Evolutionary conservation across 108 stramenopile species (phyloP), one percentile per base, ranked within the genome.

Genomic region (Discostella pseudostelligera): DNA sequence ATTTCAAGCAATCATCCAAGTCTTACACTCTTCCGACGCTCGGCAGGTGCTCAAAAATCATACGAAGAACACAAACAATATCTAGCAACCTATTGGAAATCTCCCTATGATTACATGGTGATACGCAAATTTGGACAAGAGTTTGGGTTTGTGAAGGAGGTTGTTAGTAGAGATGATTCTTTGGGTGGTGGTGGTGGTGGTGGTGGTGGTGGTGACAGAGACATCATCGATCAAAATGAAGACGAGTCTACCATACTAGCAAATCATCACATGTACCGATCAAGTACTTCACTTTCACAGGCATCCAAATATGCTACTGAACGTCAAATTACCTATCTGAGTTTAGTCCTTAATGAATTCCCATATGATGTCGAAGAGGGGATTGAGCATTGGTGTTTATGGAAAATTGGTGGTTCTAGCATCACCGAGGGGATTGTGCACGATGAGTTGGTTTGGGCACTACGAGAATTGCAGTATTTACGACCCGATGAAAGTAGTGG

Each of bases 321-420:
- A 39, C 44, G 70, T 43, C 59, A 50, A 16, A 17, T 65, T 10
- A 61, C 54, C 9, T 70, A 70, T 66, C 46, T 78, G 60, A 75
- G 56, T 39, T 44, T 91, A 19, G 74, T 84, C 6, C 62, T 16
- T 10, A 92, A 92, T 49, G 86, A 92, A 62, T 92, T 84, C 59
- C 90, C 87, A 1, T 92, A 92, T 39, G 84, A 79, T 48, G 69
- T 84, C 0, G 73, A 68, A 12, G 67, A 60, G 2, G 62, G 70
- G 21, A 80, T 92, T 49, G 67, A 81, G n/a, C 90, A 92, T 58
- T 87, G 79, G 69, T 80, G 88, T 56, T 53, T 92, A 4, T 92
- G 90, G 90, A 92, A 88, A 69, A 72, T 85, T 8, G 84, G 80
- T 37, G 85, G 82, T 11, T 17, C 39, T 16, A 56, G 40, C 20